Evolutionary conservation across 1,284 basidiomycete genomes (phyloP).

Genomic region (Pseudozyma flocculosa): DNA sequence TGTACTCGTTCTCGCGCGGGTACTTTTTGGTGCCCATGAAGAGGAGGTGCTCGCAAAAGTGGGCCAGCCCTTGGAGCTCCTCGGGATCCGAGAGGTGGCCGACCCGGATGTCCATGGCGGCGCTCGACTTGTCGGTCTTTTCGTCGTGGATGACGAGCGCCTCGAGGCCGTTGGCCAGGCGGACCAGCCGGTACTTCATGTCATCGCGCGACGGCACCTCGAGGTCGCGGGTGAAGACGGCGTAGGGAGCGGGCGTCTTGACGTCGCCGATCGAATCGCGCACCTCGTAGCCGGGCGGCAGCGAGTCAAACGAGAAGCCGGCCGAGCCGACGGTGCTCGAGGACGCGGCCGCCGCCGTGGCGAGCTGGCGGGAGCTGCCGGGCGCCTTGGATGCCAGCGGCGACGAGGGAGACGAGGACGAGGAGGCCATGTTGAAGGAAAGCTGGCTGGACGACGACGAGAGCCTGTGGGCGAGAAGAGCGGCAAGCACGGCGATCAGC

Average conservation of each 20-base stretch:
- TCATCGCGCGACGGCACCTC: slow-evolving; percentile 35
- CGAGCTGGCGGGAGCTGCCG: slow-evolving; percentile 30
- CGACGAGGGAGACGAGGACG: neutral
- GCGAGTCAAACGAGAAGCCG: slow-evolving; percentile 18
- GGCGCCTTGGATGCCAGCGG: slow-evolving; percentile 10
- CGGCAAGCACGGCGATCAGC: neutral
- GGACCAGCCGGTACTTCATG: slow-evolving; percentile 66
- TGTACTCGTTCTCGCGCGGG: slow-evolving; percentile 55
- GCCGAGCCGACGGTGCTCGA: slow-evolving; percentile 7
- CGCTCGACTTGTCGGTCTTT: slow-evolving; percentile 89
- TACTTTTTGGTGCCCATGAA: slow-evolving; percentile 74
- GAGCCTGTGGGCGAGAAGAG: slow-evolving; percentile 1
- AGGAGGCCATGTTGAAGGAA: no score
- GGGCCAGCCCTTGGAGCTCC: slow-evolving; percentile 70
- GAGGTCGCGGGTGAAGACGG: slow-evolving; percentile 45
- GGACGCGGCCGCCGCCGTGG: slow-evolving; percentile 6
- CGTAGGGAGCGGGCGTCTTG: slow-evolving; percentile 35
- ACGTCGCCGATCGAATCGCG: slow-evolving; percentile 23
- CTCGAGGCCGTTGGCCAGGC: slow-evolving; percentile 82
- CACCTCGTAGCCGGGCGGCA: slow-evolving; percentile 37
- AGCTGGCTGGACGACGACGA: no score
- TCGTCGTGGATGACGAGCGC: slow-evolving; percentile 82
- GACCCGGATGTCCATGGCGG: slow-evolving; percentile 90
- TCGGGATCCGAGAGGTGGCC: slow-evolving; percentile 88
- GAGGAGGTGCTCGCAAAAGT: slow-evolving; percentile 91